Base-by-base conservation (phyloP, 1,284 basidiomycete genomes). In the Ceratobasidium sp. region DNA sequence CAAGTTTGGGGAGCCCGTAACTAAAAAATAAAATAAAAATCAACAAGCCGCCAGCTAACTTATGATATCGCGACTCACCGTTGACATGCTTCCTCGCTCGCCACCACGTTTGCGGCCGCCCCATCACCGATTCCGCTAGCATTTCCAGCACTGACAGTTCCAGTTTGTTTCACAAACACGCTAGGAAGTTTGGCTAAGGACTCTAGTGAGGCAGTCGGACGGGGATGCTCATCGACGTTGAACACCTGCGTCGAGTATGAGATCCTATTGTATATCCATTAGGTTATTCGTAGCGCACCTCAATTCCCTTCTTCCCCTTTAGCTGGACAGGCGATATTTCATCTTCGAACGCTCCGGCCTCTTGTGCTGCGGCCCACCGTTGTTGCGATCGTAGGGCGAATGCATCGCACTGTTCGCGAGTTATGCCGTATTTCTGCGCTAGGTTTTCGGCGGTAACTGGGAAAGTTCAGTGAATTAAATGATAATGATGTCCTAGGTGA, bases 81-180 rank as follows among this genome's bases (percentile, higher is more conserved):
- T 75, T 82, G 80, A 41, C 86, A 44, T 3, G 83, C 83, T 26
- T 79, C 79, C 76, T 86, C 85, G 59, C 81, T 82, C 67, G 84
- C 84, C n/a, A 87, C 80, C 4, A 87, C 78, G 76, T 86, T 86
- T 61, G 85, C 85, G 3, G 85, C 85, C 0, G 83, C 86, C 61
- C 86, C 86, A 76, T 87, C 86, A 74, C 83, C 84, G 76, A 87
- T 86, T 5, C 85, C 86, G 28, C 79, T 81, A 1, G 86, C 85
- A 77, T 86, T 87, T 8, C 83, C 86, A 1, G 86, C 85, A 0
- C 84, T 84, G 9, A 87, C 86, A 2, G 81, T 81, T 14, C 85
- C 86, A 2, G 82, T 82, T 76, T 85, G 83, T 78, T 84, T 82
- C 4, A 69, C 32, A 79, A 87, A 87, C 4, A 86, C 85, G 6